phyloP scores from a whole-genome alignment of 768 basidiomycete genomes.

The Lactifluus subvellereus region DNA sequence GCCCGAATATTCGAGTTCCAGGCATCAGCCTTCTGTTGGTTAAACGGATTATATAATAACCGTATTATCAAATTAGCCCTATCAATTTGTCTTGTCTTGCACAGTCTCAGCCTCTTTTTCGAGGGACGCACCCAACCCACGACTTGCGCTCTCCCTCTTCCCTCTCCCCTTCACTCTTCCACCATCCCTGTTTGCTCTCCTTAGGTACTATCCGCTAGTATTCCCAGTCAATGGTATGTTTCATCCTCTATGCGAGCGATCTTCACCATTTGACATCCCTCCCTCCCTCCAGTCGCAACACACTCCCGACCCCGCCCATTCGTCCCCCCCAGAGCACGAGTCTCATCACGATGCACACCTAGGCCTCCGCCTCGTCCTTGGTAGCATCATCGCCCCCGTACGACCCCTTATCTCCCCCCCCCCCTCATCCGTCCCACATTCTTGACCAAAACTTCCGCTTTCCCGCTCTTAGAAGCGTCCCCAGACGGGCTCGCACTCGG shows the following conservation, averaged over 20 bases:
- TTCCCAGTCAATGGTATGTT: not conserved
- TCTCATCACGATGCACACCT: slow-evolving; percentile 31
- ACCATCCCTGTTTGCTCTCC: not conserved
- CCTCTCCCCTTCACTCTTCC: not conserved
- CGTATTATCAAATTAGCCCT: too few species aligned
- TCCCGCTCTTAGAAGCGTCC: slow-evolving; percentile 43
- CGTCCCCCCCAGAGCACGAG: slow-evolving; percentile 24
- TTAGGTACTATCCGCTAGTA: too few species aligned
- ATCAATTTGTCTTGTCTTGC: too few species aligned
- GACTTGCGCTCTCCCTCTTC: not conserved
- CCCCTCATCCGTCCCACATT: not conserved
- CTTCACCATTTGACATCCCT: not conserved
- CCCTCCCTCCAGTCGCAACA: slow-evolving; percentile 2
- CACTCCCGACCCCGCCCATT: not conserved
- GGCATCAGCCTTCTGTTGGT: too few species aligned
- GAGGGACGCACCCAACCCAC: not conserved
- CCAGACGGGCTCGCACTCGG: slow-evolving; percentile 36
- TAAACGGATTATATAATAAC: too few species aligned
- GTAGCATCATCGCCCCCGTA: slow-evolving; percentile 56
- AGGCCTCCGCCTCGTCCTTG: slow-evolving; percentile 47
- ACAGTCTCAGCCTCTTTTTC: too few species aligned
- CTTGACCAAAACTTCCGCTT: slow-evolving; percentile 1
- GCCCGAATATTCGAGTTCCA: not conserved
- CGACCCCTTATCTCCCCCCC: slow-evolving; percentile 28
- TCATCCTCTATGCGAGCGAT: not conserved